Conservation (phyloP, 331 rosid species). For the Saraca asoca region DNA sequence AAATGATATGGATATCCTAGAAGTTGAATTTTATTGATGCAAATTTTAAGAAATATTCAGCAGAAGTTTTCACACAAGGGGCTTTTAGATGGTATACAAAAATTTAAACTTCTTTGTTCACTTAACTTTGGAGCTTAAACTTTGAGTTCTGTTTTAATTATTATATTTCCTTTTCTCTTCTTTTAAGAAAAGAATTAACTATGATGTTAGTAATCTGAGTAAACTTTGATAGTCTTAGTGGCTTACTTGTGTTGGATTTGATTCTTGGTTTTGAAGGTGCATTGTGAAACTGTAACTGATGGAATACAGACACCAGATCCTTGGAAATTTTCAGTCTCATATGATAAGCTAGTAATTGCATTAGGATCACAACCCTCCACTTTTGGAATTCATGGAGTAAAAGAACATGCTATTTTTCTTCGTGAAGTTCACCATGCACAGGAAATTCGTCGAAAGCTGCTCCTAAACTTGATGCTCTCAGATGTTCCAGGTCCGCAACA, state of each 20-base stretch:
- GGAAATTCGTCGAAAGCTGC: slow-evolving; percentile 94
- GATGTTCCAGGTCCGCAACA: slow-evolving; percentile 74
- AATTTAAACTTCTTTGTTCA: too few species aligned
- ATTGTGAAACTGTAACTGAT: slow-evolving; percentile 76
- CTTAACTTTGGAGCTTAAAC: too few species aligned
- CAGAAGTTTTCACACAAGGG: too few species aligned
- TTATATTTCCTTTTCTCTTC: too few species aligned
- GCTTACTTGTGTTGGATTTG: slow-evolving; percentile 33
- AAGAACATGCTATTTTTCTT: slow-evolving; percentile 84
- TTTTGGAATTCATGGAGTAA: slow-evolving; percentile 87
- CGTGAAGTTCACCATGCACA: slow-evolving; percentile 98
- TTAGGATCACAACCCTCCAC: slow-evolving; percentile 81
- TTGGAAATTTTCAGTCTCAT: slow-evolving; percentile 77
- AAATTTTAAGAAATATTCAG: too few species aligned
- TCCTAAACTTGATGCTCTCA: slow-evolving; percentile 86
- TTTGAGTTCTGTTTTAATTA: too few species aligned
- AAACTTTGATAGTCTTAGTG: slow-evolving; percentile 14
- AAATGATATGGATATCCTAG: neutral
- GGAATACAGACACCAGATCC: slow-evolving; percentile 59
- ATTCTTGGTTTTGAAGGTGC: slow-evolving; percentile 62
- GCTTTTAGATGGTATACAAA: too few species aligned
- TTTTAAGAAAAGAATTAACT: too few species aligned
- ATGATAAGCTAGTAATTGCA: slow-evolving; percentile 85
- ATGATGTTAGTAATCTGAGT: slow-evolving; percentile 11
- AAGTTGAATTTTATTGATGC: too few species aligned